A percentile compares a stretch with the other conserved stretches of the same genome.
Conservation (phyloP, 495 filamentous ascomycete genomes). For the Collariella sp. region DNA sequence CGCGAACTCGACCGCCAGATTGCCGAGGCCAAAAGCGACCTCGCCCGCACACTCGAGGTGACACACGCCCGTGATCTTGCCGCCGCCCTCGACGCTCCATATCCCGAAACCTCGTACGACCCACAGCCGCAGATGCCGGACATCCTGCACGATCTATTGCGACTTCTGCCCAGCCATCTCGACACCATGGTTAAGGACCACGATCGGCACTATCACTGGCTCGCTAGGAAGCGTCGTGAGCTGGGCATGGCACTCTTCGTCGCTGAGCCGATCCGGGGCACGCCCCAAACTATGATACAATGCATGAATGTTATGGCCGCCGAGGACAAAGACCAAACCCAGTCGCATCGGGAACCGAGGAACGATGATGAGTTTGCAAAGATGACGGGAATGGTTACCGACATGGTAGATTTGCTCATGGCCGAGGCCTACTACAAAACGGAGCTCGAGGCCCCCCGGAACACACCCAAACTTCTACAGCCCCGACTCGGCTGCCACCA, state of each 20-base stretch:
- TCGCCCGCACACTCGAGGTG: constrained; percentile 12
- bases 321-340: constrained; percentile 2
- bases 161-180: neutral
- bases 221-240: too few relatives aligned
- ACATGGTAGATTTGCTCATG: constrained; percentile 22
- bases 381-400: constrained; percentile 10
- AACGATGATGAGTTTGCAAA: constrained; percentile 9
- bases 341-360: constrained; percentile 9
- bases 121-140: neutral
- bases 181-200: neutral
- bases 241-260: constrained; percentile 3
- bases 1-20: constrained; percentile 55
- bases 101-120: neutral
- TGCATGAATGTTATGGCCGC: constrained; percentile 8
- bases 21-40: constrained; percentile 30
- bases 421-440: constrained; percentile 13
- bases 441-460: constrained; percentile 8
- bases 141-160: constrained; percentile 7
- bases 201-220: too few relatives aligned
- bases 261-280: neutral
- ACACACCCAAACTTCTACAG: constrained; percentile 5
- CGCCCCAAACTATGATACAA: neutral
- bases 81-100: neutral
- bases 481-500: constrained; percentile 24
- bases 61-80: constrained; percentile 18